Conservation (phyloP, 108 stramenopile species). For the Nitzschia sp. region DNA sequence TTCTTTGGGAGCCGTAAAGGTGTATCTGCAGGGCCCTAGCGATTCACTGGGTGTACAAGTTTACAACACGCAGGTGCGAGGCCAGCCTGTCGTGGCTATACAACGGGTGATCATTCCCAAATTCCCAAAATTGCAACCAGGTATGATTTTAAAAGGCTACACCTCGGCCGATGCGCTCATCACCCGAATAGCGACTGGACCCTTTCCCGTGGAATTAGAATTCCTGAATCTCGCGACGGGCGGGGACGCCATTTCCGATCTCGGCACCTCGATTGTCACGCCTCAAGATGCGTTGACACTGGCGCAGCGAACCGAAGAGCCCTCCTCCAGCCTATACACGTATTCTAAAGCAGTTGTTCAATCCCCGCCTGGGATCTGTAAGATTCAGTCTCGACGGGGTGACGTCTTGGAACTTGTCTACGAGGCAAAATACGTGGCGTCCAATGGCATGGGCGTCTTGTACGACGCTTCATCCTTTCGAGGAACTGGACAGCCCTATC, state of each 20-base stretch:
- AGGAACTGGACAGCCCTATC: conserved; percentile 64
- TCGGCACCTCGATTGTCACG: conserved; percentile 44
- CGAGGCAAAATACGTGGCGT: conserved; percentile 36
- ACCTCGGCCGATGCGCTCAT: conserved; percentile 21
- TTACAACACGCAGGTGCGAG: conserved; percentile 13
- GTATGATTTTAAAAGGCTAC: conserved; percentile 33
- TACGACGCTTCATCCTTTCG: conserved; percentile 53
- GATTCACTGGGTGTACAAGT: conserved; percentile 28
- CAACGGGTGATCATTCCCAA: conserved; percentile 14
- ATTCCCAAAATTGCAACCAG: conserved; percentile 15
- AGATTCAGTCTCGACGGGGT: conserved; percentile 46
- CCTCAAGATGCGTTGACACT: conserved; percentile 53
- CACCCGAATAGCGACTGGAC: conserved; percentile 35
- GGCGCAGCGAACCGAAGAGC: conserved; percentile 32
- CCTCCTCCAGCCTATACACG: not conserved
- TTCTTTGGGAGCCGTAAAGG: not conserved
- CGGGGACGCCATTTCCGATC: conserved; percentile 58
- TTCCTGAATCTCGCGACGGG: conserved; percentile 50
- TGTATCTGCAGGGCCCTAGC: not conserved
- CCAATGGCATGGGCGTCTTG: conserved; percentile 1
- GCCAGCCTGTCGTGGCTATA: conserved; percentile 18
- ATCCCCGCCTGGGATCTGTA: conserved; percentile 18
- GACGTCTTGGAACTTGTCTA: conserved; percentile 61
- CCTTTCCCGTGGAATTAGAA: conserved; percentile 48
- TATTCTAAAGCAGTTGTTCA: conserved; percentile 27